Base-by-base conservation (phyloP, 2,329 filamentous ascomycete species). In the Passalora sequoiae region DNA sequence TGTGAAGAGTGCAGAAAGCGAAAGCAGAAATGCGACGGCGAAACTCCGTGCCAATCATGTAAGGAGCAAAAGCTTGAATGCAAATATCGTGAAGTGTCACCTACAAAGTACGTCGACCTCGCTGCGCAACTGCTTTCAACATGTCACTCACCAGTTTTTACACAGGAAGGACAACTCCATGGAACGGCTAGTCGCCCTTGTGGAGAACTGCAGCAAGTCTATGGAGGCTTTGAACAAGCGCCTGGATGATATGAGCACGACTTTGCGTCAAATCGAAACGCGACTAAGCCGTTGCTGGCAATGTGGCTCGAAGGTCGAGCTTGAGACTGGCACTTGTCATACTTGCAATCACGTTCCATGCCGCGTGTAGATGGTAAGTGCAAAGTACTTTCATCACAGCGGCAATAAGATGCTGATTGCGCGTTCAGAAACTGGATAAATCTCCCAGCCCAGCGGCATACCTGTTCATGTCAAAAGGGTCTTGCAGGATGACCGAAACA, bases 1-100 rank as follows among this genome's bases (percentile, higher is more conserved):
- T 55, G 53, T 33, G 53, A 55, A 43, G 50, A 55, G 28, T 55
- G 53, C 38, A 43, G 53, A 16, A 55, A 55, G 38, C 38, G 50
- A 22, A 55, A 55, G 28, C 50, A 53, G 29, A 55, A 55, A 30
- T 55, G 53, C 29, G 53, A 55, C 25, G 53, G 53, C 22, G 50
- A 50, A 29, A 41, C 31, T 8, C 46, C 49, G 9, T 55, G 53
- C 40, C 53, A 55, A 38, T 51, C 50, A 5, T 55, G 53, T 31
- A 51, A 54, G 43, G 53, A 55, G 36, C 50, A 53, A 32, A 55
- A 55, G 22, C 43, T 55, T 10, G 48, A 51, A 13, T 55, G 53
- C 46, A 49, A 50, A 15, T 55, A 55, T n/a, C 46, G 53, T 13
- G 53, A 55, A 25, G 50, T 55, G 4, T 40, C 45, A 10, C 53